Percentiles rank a stretch among this genome's conserved stretches.
These are phyloP conservation scores for Bipolaris victoriae DNA, from an alignment of 2,329 filamentous ascomycete species.

Conservation along the genomic window DNA sequence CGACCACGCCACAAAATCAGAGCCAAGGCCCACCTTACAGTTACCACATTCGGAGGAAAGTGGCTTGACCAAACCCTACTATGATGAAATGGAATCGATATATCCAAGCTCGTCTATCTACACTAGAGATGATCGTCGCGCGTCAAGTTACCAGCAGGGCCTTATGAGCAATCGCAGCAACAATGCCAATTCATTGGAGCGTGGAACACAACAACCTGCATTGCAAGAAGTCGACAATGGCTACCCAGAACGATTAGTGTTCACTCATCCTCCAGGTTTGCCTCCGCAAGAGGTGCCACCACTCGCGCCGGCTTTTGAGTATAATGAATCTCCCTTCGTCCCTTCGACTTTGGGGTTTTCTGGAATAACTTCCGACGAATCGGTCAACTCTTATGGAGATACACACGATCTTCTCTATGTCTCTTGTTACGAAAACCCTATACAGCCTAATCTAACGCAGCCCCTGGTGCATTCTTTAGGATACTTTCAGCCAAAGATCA, in stretches of 20 bases:
- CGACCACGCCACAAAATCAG: conserved; percentile 29
- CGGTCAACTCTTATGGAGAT: conserved; percentile 46
- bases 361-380: conserved; percentile 32
- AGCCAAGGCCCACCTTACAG: conserved; percentile 18
- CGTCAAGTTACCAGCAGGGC: conserved; percentile 31
- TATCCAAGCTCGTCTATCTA: conserved; percentile 44
- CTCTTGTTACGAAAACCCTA: conserved; percentile 16
- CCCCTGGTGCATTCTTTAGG: conserved; percentile 32
- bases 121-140: conserved; percentile 29
- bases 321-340: conserved; percentile 16
- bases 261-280: conserved; percentile 23
- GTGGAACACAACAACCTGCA: not conserved
- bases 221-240: not conserved
- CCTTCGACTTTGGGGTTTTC: conserved; percentile 23
- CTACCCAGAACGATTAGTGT: conserved; percentile 10
- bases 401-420: conserved; percentile 41
- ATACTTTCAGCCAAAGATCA: conserved; percentile 25
- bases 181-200: conserved; percentile 27
- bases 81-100: conserved; percentile 39
- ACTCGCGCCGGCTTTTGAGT: conserved; percentile 37
- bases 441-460: conserved; percentile 1
- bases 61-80: conserved; percentile 28
- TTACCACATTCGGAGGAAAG: conserved; percentile 19
- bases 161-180: conserved; percentile 27
- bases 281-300: conserved; percentile 36